Percentiles rank a stretch among this genome's conserved stretches.
These are phyloP conservation scores for Emmonsiellopsis sp. DNA, from an alignment of 2,329 filamentous ascomycete species.

Conservation along the genomic window DNA sequence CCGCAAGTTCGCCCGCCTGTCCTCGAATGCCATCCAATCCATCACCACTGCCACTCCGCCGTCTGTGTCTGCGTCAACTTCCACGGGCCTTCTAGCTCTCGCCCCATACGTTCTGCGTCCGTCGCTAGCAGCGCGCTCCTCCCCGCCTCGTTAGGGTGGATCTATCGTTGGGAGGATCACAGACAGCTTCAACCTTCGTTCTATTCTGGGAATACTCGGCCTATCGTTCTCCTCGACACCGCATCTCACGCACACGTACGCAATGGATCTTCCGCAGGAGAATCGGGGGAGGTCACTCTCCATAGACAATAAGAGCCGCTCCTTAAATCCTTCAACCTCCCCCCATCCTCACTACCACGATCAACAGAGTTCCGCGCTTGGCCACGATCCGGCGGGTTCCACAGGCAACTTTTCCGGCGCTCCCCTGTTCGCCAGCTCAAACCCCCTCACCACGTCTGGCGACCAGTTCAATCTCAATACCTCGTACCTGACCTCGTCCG, in stretches of 20 bases:
- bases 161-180: neutral
- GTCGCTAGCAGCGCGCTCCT: neutral
- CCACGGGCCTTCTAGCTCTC: neutral
- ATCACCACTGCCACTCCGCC: neutral
- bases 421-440: slow-evolving; percentile 15
- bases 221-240: neutral
- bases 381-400: slow-evolving; percentile 27
- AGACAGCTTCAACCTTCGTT: neutral
- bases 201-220: neutral
- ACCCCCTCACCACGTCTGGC: slow-evolving; percentile 18
- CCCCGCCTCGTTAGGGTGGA: neutral
- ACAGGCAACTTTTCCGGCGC: slow-evolving; percentile 24
- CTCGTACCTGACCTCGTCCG: slow-evolving; percentile 26
- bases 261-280: slow-evolving; percentile 15
- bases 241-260: neutral
- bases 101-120: no score
- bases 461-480: slow-evolving; percentile 29
- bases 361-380: slow-evolving; percentile 20
- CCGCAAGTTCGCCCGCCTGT: neutral
- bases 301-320: slow-evolving; percentile 28
- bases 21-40: neutral
- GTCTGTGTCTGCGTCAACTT: neutral
- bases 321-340: slow-evolving; percentile 35
- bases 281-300: slow-evolving; percentile 30
- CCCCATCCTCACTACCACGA: slow-evolving; percentile 30